These are phyloP conservation scores for Urostyla sp. DNA, from an alignment of 73 alveolate species.

Conservation along the genomic window DNA sequence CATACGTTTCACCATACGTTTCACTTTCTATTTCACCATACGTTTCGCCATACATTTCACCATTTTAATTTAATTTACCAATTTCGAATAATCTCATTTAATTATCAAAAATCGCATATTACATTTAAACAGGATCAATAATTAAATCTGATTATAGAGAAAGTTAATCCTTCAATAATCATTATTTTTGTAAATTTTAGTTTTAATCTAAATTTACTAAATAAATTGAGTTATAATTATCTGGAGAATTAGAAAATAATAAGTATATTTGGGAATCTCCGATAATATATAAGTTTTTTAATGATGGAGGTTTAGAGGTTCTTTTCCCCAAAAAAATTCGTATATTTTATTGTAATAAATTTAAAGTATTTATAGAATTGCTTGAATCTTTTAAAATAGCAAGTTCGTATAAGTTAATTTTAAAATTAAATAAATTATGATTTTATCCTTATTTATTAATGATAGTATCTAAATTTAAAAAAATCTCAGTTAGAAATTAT, in stretches of 20 bases:
- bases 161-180: not conserved
- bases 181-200: not conserved
- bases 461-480: too few species aligned
- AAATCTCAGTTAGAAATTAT: not conserved
- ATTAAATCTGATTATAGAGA: not conserved
- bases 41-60: slow-evolving; percentile 10
- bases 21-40: too few species aligned
- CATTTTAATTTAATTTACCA: not conserved
- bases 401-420: not conserved
- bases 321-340: not conserved
- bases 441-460: too few species aligned
- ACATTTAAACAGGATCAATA: not conserved
- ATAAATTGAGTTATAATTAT: not conserved
- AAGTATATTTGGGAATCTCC: not conserved
- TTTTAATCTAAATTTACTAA: slow-evolving; percentile 13
- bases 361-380: not conserved
- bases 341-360: not conserved
- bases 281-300: not conserved
- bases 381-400: not conserved
- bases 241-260: slow-evolving; percentile 13
- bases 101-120: slow-evolving; percentile 8
- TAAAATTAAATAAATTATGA: not conserved
- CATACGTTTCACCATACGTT: too few species aligned
- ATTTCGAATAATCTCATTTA: not conserved
- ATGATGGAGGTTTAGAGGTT: not conserved